Base-by-base conservation (phyloP, 495 filamentous ascomycete species). In the Aeminium ludgeri region DNA sequence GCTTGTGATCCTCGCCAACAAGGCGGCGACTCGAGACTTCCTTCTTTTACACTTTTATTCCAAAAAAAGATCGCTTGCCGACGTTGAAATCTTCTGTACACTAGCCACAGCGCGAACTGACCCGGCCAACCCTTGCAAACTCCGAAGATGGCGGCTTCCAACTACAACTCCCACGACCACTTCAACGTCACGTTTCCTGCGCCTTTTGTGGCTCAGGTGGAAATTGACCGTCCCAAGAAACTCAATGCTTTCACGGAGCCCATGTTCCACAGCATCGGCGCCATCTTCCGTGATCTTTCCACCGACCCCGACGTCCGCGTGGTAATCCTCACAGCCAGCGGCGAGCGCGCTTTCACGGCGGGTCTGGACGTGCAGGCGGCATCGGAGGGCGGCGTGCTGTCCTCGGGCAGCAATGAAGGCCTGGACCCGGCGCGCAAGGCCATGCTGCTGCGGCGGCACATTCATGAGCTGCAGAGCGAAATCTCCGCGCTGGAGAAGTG, bases 211-310 rank as follows among this genome's bases (percentile, higher is more conserved):
- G 83, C 81, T 8, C 83, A 92, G 57, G 85, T 97, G 37, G 80
- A 95, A 58, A 94, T 92, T 64, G 86, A 92, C 65, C 74, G 89
- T 6, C 74, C 87, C 1, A 59, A 74, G 38, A 95, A 94, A 64
- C 64, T 94, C 56, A 97, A 97, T 60, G 76, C 89, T 41, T 96
- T 95, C 60, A 64, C 73, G 45, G 78, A 86, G 61, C 65, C 59
- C 33, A 94, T 95, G 84, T 97, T 87, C 86, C 63, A 76, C 33
- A 82, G 92, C 64, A 60, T 95, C 40, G 66, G 71, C 40, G 50
- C 55, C 7, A 61, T 94, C 56, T 92, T 97, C 66, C 56, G 63
- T 44, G 62, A 68, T 34, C 74, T 96, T 45, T 93, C 83, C 20
- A 46, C 59, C 41, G 76, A 82, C 57, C 65, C 82, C 1, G 62